Base-by-base conservation (phyloP, 768 basidiomycete genomes). In the Clathrus columnatus region DNA sequence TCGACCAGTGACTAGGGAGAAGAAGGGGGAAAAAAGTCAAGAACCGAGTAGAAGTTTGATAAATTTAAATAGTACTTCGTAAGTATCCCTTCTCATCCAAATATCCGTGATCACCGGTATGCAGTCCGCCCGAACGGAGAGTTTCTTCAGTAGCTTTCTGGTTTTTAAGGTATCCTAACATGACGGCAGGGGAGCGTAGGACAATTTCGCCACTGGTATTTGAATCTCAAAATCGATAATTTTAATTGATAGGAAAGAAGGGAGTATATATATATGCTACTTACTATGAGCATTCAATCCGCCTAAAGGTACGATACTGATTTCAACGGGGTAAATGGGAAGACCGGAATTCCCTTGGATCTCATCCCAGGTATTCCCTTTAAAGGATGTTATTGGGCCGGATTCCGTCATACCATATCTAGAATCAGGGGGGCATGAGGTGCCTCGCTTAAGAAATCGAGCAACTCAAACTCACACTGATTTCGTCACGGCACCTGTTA, bases 1-100 rank as follows among this genome's bases (percentile, higher is more conserved):
- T 21, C 51, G 8, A 8, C 28, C 51, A 18, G 28, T 21, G 21
- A 52, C 51, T 52, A 84, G 72, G 67, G 84, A 82, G 79, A 82
- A 50, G 21, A 18, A 16, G 30, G 10, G 17, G 55, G 7, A 47
- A 27, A 48, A 29, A 52, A 21, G 8, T 21, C 2, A 14, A 8
- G 36, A 41, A 29, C 26, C 17, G 36, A 51, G 41, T 23, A 21
- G 61, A 3, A 54, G 36, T 23, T 11, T 16, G 28, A n/a, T 6
- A 24, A 1, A 21, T 8, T 48, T 2, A 11, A 1, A 30, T 26
- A 52, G 20, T 6, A 17, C 18, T 17, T 50, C 16, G 28, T 10
- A 52, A 21, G 42, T 52, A 23, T 14, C 51, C 44, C 11, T 46
- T 49, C 23, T 29, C 53, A 21, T 50, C 14, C 11, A 63, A 23